Evolutionary conservation across 2,329 filamentous ascomycete genomes (phyloP).

Genomic region (Fusarium subglutinans): DNA sequence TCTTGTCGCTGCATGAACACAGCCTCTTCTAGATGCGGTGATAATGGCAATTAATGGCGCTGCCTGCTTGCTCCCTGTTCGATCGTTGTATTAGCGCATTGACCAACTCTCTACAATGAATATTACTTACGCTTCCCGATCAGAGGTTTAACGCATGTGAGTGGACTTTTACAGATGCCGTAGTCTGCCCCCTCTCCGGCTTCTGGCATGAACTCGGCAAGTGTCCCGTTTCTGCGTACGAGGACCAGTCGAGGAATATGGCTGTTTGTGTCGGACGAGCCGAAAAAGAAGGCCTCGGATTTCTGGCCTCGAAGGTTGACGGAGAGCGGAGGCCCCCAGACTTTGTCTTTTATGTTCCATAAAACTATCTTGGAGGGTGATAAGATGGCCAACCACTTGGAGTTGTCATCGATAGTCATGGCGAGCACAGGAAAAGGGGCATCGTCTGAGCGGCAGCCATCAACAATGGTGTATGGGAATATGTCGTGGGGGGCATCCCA

Average conservation of each 20-base stretch:
- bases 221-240: constrained; percentile 70
- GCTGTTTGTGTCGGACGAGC: constrained; percentile 48
- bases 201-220: constrained; percentile 66
- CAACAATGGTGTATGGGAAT: constrained; percentile 53
- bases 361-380: constrained; percentile 67
- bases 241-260: constrained; percentile 63
- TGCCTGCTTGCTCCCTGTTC: constrained; percentile 21
- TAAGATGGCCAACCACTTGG: constrained; percentile 73
- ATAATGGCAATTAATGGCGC: constrained; percentile 44
- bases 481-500: constrained; percentile 67
- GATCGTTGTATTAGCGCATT: background rate
- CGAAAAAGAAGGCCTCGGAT: constrained; percentile 72
- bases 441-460: constrained; percentile 52
- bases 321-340: constrained; percentile 64
- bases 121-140: constrained; percentile 55
- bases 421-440: constrained; percentile 69
- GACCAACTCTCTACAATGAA: background rate
- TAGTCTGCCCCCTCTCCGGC: constrained; percentile 53
- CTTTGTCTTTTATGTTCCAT: constrained; percentile 68
- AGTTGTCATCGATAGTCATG: constrained; percentile 71
- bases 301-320: constrained; percentile 63
- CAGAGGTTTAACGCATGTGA: constrained; percentile 61
- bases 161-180: constrained; percentile 60
- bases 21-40: constrained; percentile 60
- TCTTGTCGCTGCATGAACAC: constrained; percentile 58